Evolutionary conservation across 2,329 filamentous ascomycete genomes (phyloP), one percentile per base, ranked within the genome.

Genomic region (Ascomycota sp.): DNA sequence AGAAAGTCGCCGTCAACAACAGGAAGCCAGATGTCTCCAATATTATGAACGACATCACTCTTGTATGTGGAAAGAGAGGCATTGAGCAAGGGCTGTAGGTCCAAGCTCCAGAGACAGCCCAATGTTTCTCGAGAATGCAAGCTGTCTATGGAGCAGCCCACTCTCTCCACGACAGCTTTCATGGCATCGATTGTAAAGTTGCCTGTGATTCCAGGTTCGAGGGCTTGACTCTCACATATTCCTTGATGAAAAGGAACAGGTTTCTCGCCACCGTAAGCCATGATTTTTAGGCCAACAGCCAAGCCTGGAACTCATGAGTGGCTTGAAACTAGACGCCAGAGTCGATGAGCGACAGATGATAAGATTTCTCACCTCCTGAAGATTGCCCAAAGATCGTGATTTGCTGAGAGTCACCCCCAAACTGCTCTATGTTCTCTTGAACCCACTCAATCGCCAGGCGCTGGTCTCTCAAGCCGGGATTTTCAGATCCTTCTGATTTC

Each of bases 361-460:
- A 17, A 17, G n/a, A 3, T 17, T 10, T 19, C 17, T 11, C 20
- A 36, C 38, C 36, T 20, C 51, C 51, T 5, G 48, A 55, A 27
- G 55, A 42, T 22, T 42, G 40, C 2, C 40, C 40, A 33, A 41
- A 42, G 4, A 42, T 63, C 0, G 69, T 75, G 7, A 76, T 66
- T 35, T 65, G 67, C 2, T 52, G 47, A 0, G 70, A 65, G 39
- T 77, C 69, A 2, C 74, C 74, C 3, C 73, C 74, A 43, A 78
- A 79, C 1, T 59, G 51, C 0, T 52, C 59, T 33, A 77, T 72
- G 38, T 76, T 72, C 34, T 71, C 65, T 3, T 64, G 59, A 0
- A 72, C 56, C 56, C 56, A 59, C 27, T 49, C 42, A 2, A 59
- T 39, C 2, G 52, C 54, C 2, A 56, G 37, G 2, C 65, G 53